Conservation (phyloP, 129 eudicot species). For the Tagetes patula region DNA sequence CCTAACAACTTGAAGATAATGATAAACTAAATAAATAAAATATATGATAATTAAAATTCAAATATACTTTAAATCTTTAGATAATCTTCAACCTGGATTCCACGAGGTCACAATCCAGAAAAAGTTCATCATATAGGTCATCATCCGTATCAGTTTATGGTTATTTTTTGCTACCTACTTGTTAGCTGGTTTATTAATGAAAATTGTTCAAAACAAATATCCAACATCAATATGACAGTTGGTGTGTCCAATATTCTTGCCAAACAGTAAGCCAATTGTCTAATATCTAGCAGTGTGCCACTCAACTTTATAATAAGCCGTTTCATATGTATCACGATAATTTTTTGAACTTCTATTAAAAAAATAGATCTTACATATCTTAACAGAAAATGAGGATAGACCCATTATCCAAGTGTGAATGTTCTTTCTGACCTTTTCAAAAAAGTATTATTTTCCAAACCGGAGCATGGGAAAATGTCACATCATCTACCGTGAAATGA, state of each 20-base stretch:
- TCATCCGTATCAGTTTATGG: no score
- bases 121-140: no score
- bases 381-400: background rate
- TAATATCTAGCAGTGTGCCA: background rate
- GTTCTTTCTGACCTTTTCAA: background rate
- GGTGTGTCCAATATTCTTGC: background rate
- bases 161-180: no score
- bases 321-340: background rate
- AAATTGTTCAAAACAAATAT: background rate
- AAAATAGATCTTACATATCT: constrained; percentile 3
- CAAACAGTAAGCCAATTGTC: background rate
- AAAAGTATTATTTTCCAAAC: background rate
- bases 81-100: no score
- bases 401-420: background rate
- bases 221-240: background rate
- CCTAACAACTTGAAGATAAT: no score
- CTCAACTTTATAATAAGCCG: constrained; percentile 1
- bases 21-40: no score
- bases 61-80: no score
- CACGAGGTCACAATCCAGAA: no score
- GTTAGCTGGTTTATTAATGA: no score
- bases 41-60: no score
- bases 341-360: background rate
- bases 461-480: background rate
- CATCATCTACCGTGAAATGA: background rate